Percentiles rank a stretch among this genome's conserved stretches.
These are phyloP conservation scores for Hericium coralloides DNA, from an alignment of 768 basidiomycete species.

Conservation along the genomic window DNA sequence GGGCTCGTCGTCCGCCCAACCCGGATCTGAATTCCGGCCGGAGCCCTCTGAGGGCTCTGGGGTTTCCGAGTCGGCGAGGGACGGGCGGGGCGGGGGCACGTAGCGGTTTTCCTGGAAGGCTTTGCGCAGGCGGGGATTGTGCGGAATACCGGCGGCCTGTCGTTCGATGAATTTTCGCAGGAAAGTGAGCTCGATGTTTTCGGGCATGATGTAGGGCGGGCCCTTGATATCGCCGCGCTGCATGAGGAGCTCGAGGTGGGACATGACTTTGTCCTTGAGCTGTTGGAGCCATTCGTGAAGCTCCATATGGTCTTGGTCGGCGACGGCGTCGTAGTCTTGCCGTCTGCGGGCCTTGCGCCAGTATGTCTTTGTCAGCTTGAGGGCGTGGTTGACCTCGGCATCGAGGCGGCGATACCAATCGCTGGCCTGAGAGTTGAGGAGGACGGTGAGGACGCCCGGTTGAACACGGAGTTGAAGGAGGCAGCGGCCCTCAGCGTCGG, in stretches of 20 bases:
- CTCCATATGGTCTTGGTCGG: constrained; percentile 87
- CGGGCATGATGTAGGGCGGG: constrained; percentile 74
- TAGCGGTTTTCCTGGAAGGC: constrained; percentile 9
- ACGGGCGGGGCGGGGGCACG: constrained; percentile 2
- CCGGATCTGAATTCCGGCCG: constrained; percentile 6
- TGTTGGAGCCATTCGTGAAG: constrained; percentile 83
- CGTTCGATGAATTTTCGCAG: constrained; percentile 78
- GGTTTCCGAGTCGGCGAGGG: constrained; percentile 4
- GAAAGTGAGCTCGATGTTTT: constrained; percentile 68
- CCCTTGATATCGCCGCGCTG: constrained; percentile 83
- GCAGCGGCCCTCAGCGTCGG: constrained; percentile 69
- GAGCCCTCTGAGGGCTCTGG: constrained; percentile 15
- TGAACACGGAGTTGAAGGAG: constrained; percentile 76
- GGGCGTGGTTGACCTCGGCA: constrained; percentile 67
- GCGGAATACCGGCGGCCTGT: constrained; percentile 64
- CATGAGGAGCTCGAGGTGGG: constrained; percentile 78
- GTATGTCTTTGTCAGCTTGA: constrained; percentile 80
- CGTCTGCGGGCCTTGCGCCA: constrained; percentile 71
- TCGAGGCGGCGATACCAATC: constrained; percentile 80
- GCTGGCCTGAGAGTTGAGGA: constrained; percentile 64
- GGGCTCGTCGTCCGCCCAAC: constrained; percentile 9
- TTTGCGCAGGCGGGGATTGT: constrained; percentile 66
- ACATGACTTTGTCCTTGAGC: constrained; percentile 84
- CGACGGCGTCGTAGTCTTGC: constrained; percentile 78
- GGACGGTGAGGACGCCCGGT: constrained; percentile 72